phyloP scores from a whole-genome alignment of 208 protist genomes.

The Acanthamoeba culbertsoni region DNA sequence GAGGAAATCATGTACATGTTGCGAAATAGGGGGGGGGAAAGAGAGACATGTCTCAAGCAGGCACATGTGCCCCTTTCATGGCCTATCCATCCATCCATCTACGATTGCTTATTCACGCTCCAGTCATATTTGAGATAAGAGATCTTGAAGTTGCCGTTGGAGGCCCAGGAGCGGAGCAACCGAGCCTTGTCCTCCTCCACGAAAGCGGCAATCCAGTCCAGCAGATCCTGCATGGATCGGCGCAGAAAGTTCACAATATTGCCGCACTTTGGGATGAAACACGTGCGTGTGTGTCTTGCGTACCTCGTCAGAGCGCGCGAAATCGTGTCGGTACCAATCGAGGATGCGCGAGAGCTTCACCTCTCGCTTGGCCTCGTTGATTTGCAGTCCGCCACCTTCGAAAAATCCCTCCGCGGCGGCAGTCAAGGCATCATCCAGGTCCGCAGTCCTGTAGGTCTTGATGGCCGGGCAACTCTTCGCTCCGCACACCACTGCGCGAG shows the following conservation, averaged over 20 bases:
- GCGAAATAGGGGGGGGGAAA: too few species aligned
- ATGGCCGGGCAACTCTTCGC: background rate
- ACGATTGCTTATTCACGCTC: too few species aligned
- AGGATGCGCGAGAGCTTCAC: constrained; percentile 25
- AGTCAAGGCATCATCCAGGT: background rate
- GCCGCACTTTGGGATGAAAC: background rate
- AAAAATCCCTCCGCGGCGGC: background rate
- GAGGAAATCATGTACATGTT: too few species aligned
- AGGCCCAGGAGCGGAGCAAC: background rate
- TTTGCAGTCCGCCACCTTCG: background rate
- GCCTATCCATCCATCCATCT: too few species aligned
- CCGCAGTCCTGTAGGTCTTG: background rate
- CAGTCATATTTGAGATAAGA: background rate
- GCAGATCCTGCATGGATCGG: background rate
- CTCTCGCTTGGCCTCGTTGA: background rate
- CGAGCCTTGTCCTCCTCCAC: background rate
- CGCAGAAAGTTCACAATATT: background rate
- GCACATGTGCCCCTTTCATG: too few species aligned
- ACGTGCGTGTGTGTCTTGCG: background rate
- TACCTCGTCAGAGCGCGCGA: background rate
- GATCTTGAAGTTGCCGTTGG: background rate
- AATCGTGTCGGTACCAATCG: background rate
- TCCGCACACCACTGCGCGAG: background rate
- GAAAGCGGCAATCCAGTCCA: background rate
- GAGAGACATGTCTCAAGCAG: too few species aligned